Percentiles rank a stretch among this genome's conserved stretches.
Conservation (phyloP, 106 monocot genomes). For the Allium cepa region DNA sequence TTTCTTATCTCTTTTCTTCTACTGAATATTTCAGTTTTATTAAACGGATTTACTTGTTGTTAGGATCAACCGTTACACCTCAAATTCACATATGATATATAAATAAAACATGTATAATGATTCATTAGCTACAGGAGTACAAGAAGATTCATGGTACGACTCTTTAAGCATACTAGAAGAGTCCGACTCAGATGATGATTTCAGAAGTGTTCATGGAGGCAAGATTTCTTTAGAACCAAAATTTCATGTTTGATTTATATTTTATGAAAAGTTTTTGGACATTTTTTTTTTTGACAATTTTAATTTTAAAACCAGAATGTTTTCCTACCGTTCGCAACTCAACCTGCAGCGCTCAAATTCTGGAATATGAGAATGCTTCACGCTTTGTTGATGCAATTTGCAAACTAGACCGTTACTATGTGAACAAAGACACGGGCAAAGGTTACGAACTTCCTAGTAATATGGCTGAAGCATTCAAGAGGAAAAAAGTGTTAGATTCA, state of each 20-base stretch:
- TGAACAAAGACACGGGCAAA: no score
- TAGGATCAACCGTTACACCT: background rate
- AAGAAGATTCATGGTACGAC: constrained; percentile 56
- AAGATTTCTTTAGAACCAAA: no score
- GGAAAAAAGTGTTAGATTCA: constrained; percentile 11
- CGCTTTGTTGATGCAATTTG: constrained; percentile 18
- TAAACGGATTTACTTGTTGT: background rate
- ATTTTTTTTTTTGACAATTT: background rate
- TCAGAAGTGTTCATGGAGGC: constrained; percentile 48
- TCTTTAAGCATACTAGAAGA: constrained; percentile 43
- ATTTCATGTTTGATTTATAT: background rate
- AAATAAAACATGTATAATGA: no score
- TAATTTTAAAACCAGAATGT: constrained; percentile 26
- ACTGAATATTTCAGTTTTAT: background rate
- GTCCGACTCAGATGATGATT: constrained; percentile 49
- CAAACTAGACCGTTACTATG: constrained; percentile 6
- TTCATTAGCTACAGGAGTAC: constrained; percentile 21
- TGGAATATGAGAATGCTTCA: constrained; percentile 25
- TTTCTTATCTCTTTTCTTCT: background rate
- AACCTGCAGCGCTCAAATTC: constrained; percentile 9
- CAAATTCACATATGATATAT: no score
- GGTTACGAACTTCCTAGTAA: background rate
- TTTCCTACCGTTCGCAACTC: constrained; percentile 17
- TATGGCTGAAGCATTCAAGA: constrained; percentile 1
- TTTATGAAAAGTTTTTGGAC: background rate